Conservation (phyloP, 179 eudicot species). For the Camellia oleifera region DNA sequence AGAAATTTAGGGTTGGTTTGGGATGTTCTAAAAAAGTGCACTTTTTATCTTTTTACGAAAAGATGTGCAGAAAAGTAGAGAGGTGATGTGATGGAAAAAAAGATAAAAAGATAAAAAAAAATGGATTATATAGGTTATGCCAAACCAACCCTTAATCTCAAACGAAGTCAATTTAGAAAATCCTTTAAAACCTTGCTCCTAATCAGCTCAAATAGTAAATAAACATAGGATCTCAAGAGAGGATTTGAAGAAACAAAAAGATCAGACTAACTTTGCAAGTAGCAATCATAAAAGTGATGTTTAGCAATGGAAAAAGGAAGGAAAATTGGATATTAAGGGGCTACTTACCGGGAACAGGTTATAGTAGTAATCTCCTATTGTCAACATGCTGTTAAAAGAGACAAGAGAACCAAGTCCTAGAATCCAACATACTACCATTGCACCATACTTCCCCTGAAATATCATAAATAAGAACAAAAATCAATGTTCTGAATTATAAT, state of each 20-base stretch:
- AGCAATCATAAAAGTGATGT: neutral
- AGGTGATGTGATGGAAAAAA: too few species aligned
- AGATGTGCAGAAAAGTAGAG: too few species aligned
- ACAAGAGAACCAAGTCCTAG: conserved; percentile 62
- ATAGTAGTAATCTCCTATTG: conserved; percentile 53
- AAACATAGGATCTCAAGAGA: neutral
- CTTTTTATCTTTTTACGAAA: too few species aligned
- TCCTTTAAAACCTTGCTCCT: neutral
- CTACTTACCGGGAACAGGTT: conserved; percentile 44
- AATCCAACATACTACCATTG: conserved; percentile 49
- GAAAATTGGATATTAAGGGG: neutral
- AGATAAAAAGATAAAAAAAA: too few species aligned
- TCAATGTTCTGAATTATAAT: neutral
- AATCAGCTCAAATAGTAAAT: neutral
- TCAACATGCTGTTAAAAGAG: conserved; percentile 64
- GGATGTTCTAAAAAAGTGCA: too few species aligned
- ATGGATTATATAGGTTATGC: too few species aligned
- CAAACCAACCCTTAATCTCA: too few species aligned
- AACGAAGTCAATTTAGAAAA: neutral
- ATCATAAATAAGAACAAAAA: conserved; percentile 3
- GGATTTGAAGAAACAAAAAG: too few species aligned
- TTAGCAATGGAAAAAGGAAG: neutral
- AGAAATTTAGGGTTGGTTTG: neutral
- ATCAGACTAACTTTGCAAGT: too few species aligned
- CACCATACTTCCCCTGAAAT: conserved; percentile 49